phyloP scores from a whole-genome alignment of 257 asterid species.

The Rubia yunnanensis region DNA sequence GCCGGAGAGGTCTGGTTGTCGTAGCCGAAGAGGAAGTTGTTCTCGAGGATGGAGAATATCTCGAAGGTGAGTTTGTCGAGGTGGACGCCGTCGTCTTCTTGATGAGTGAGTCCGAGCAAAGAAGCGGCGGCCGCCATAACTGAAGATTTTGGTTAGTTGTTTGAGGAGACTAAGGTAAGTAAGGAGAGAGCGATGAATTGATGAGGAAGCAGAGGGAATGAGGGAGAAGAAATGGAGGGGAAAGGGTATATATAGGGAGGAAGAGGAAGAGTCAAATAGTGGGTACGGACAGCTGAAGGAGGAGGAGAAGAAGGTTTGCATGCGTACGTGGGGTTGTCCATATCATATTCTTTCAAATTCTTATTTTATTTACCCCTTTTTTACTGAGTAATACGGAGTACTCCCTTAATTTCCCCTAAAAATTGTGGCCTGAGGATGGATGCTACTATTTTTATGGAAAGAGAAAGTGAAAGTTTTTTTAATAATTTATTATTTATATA shows the following conservation, averaged over 20 bases:
- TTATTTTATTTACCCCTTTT: neutral
- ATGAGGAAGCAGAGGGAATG: neutral
- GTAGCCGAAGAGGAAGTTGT: conserved; percentile 70
- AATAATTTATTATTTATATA: no score
- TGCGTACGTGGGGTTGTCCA: conserved; percentile 15
- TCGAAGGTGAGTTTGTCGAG: conserved; percentile 46
- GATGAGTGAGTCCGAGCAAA: conserved; percentile 16
- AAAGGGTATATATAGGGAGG: neutral
- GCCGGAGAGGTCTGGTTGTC: conserved; percentile 1
- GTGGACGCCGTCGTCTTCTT: conserved; percentile 10
- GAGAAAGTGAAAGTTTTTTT: no score
- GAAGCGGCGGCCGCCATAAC: conserved; percentile 33
- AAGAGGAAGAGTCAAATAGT: neutral
- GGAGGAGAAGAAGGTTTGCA: conserved; percentile 2
- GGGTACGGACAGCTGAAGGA: neutral
- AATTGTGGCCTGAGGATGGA: no score
- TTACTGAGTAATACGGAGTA: no score
- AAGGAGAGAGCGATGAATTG: neutral
- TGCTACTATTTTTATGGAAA: no score
- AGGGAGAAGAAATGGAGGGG: neutral
- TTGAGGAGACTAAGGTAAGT: neutral
- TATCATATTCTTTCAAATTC: neutral
- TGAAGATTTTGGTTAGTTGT: neutral
- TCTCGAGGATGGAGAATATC: conserved; percentile 79
- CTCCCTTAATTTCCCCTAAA: no score